Evolutionary conservation across 169 alveolate genomes (phyloP), one percentile per base, ranked within the genome.

Genomic region (Babesia divergens): DNA sequence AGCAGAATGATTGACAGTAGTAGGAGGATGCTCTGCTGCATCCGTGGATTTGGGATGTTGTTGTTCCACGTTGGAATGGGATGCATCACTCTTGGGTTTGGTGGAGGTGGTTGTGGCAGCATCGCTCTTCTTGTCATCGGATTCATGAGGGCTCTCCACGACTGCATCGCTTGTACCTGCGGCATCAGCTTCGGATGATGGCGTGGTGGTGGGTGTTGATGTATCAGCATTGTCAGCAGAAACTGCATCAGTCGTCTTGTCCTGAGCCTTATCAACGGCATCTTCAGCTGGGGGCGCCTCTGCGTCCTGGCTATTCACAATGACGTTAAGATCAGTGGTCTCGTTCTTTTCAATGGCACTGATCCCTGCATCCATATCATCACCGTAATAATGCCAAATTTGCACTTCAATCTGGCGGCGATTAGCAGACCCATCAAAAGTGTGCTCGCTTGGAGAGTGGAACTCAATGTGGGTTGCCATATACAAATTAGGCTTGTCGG

Each of bases 371-470:
- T 58, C 65, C 26, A 51, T 54, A 20, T 52, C 34, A 42, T 87
- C 91, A 54, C 90, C 88, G 14, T 89, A 83, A 35, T 77, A 86
- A 43, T 89, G 95, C 93, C 92, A 91, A 29, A 91, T 91, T 54
- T 91, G 95, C 91, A 89, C 84, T 65, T 91, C 95, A 38, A 91
- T 75, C 35, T 91, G 92, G 35, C 95, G 64, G 32, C 95, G 72
- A 64, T 89, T 91, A 13, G 91, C 94, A 35, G 91, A 83, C 6
- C 94, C 93, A 24, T 91, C 92, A 76, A 91, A 91, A 37, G 95
- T 91, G 62, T 91, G 94, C 58, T 91, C 95, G 32, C 94, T 89
- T 3, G 95, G 95, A 5, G 93, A 84, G 59, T 91, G 95, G 28
- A 91, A 91, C 68, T 86, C 71, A 35, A 91, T 86, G 64, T 89